These are phyloP conservation scores for Nicotiana noctiflora DNA, from an alignment of 257 asterid species.

Conservation along the genomic window DNA sequence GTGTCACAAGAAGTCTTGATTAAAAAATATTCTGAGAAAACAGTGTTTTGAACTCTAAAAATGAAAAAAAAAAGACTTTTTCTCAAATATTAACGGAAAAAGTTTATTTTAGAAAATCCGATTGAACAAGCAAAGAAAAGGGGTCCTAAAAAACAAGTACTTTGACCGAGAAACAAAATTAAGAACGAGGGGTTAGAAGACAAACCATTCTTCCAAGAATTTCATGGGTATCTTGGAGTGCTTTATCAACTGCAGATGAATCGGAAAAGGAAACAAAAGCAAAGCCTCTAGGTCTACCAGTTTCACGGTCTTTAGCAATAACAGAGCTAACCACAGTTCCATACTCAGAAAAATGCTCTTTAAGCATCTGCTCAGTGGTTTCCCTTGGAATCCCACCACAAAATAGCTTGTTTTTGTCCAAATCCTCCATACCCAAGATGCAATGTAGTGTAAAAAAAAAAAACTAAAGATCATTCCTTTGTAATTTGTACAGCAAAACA, in stretches of 20 bases:
- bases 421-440: conserved; percentile 45
- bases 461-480: background rate
- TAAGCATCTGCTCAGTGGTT: conserved; percentile 59
- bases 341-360: conserved; percentile 53
- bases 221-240: conserved; percentile 63
- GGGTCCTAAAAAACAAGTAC: background rate
- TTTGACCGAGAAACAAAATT: background rate
- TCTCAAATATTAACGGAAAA: background rate
- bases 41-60: background rate
- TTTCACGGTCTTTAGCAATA: conserved; percentile 51
- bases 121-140: background rate
- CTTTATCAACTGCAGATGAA: conserved; percentile 54
- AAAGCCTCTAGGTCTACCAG: conserved; percentile 75
- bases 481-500: background rate
- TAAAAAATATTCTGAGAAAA: background rate
- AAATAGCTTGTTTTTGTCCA: conserved; percentile 71
- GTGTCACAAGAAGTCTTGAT: background rate
- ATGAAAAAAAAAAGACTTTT: too few relatives aligned
- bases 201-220: conserved; percentile 71
- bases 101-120: background rate
- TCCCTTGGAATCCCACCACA: conserved; percentile 91
- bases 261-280: conserved; percentile 80
- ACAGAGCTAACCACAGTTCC: conserved; percentile 57
- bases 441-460: background rate
- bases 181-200: background rate